Conservation (phyloP, 768 basidiomycete species). For the Podaxis pistillaris region DNA sequence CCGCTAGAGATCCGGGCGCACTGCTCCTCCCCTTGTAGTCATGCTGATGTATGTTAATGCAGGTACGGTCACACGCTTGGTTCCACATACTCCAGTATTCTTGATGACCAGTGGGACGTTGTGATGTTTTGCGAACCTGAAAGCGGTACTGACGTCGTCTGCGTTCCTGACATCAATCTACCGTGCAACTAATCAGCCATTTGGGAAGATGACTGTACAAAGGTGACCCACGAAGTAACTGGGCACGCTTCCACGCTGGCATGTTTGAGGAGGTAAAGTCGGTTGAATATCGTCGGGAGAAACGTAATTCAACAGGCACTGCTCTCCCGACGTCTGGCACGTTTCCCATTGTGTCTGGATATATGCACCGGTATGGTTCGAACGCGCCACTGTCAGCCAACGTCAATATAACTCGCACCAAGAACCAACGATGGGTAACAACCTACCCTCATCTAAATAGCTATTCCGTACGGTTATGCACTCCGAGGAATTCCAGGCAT, state of each 20-base stretch:
- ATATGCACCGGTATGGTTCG: conserved; percentile 19
- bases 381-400: conserved; percentile 13
- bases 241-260: conserved; percentile 36
- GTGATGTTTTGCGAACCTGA: conserved; percentile 38
- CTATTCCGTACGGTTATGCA: conserved; percentile 13
- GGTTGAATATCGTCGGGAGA: conserved; percentile 27
- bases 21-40: conserved; percentile 50
- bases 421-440: not conserved
- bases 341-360: conserved; percentile 50
- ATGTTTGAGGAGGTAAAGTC: conserved; percentile 27
- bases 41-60: conserved; percentile 30
- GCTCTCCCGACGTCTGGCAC: conserved; percentile 44
- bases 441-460: conserved; percentile 22
- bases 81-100: conserved; percentile 46
- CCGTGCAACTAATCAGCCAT: conserved; percentile 6
- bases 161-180: conserved; percentile 40
- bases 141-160: conserved; percentile 42
- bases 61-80: not conserved
- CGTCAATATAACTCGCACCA: not conserved
- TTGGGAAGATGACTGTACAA: not conserved
- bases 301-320: conserved; percentile 46
- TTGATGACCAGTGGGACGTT: conserved; percentile 45
- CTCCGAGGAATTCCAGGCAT: conserved; percentile 15
- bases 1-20: conserved; percentile 37
- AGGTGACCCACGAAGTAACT: conserved; percentile 31